phyloP scores from a whole-genome alignment of 306 rosid species.

The Acacia melanoxylon region DNA sequence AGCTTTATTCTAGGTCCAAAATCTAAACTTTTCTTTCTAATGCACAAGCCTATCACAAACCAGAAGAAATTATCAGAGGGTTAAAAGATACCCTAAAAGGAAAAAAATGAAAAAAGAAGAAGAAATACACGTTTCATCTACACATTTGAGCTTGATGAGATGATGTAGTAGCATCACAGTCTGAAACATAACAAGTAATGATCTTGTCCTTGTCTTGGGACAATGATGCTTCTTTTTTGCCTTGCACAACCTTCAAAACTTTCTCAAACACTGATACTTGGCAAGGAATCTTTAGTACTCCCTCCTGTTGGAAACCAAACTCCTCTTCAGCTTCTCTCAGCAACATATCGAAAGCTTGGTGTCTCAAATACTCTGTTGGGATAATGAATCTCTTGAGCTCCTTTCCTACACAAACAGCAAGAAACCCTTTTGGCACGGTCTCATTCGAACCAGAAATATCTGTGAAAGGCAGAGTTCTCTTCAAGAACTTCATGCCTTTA shows the following conservation, averaged over 20 bases:
- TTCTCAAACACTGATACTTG: background rate
- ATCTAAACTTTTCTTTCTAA: background rate
- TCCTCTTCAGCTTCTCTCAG: background rate
- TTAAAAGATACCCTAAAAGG: background rate
- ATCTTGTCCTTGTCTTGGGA: background rate
- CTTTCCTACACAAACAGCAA: background rate
- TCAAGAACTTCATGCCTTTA: slow-evolving; percentile 7
- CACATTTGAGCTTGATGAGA: background rate
- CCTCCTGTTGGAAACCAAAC: background rate
- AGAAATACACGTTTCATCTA: background rate
- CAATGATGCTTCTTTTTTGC: background rate
- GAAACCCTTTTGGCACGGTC: background rate
- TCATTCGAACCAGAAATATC: background rate
- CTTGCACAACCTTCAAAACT: background rate
- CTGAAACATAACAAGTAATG: background rate
- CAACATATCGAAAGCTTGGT: background rate
- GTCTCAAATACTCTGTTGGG: slow-evolving; percentile 7
- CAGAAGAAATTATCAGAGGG: background rate
- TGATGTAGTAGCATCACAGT: background rate
- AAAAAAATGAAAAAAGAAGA: background rate
- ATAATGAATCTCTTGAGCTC: background rate
- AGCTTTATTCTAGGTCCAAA: background rate
- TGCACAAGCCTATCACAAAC: background rate
- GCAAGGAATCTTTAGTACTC: background rate
- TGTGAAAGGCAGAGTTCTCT: background rate